phyloP scores from a whole-genome alignment of 1,284 basidiomycete genomes.

The Rhodotorula sp. region DNA sequence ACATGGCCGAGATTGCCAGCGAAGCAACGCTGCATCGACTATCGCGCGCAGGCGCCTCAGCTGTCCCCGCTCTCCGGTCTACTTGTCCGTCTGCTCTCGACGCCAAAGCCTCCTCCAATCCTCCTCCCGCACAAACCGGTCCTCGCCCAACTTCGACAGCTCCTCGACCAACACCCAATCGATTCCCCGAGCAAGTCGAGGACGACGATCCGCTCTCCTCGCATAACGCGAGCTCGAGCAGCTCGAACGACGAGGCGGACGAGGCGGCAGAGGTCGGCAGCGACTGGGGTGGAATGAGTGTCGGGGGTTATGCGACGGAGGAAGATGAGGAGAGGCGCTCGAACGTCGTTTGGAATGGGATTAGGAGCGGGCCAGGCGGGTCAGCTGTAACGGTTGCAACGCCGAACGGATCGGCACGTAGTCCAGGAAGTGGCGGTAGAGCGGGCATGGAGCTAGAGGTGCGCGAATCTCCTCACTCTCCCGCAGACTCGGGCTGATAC shows the following conservation, averaged over 20 bases:
- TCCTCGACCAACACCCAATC: slow-evolving; percentile 19
- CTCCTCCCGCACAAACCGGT: not conserved
- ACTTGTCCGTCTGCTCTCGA: slow-evolving; percentile 2
- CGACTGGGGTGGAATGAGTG: slow-evolving; percentile 35
- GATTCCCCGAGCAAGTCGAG: slow-evolving; percentile 32
- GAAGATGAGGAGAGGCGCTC: slow-evolving; percentile 26
- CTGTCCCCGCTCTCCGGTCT: slow-evolving; percentile 17
- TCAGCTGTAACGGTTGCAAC: slow-evolving; percentile 1
- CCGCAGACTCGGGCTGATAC: too few species aligned
- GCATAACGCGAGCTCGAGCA: slow-evolving; percentile 2
- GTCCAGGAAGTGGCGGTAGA: slow-evolving; percentile 14
- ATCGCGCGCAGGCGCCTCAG: slow-evolving; percentile 25
- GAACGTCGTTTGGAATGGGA: slow-evolving; percentile 35
- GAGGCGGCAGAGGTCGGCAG: slow-evolving; percentile 21
- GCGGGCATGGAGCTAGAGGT: slow-evolving; percentile 32
- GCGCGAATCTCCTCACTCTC: not conserved
- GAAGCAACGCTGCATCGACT: slow-evolving; percentile 37
- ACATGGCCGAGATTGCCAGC: slow-evolving; percentile 31
- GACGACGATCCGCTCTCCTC: slow-evolving; percentile 12
- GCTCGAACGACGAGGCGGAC: slow-evolving; percentile 13
- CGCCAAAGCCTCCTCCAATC: not conserved
- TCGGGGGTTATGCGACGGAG: slow-evolving; percentile 27
- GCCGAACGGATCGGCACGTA: slow-evolving; percentile 10
- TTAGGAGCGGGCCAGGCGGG: slow-evolving; percentile 21
- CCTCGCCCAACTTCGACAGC: not conserved